Evolutionary conservation across 768 basidiomycete genomes (phyloP).

Genomic region (Clavaria fumosa): DNA sequence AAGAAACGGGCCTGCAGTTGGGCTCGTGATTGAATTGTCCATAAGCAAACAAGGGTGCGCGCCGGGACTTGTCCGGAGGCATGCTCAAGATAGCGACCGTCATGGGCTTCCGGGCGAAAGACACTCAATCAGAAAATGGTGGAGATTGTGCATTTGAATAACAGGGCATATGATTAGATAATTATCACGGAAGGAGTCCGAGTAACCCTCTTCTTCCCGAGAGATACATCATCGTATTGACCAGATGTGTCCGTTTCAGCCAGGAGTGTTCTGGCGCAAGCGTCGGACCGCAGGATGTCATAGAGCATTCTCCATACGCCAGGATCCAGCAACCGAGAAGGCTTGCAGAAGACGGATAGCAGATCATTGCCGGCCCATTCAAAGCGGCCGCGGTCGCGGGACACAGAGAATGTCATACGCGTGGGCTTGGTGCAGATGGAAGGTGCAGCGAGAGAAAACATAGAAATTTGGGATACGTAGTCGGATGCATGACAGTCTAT

Average conservation of each 20-base stretch:
- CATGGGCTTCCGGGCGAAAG: slow-evolving; percentile 38
- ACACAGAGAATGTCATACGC: slow-evolving; percentile 68
- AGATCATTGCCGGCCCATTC: slow-evolving; percentile 67
- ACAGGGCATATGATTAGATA: slow-evolving; percentile 57
- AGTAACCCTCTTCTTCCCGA: slow-evolving; percentile 51
- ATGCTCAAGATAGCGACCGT: slow-evolving; percentile 73
- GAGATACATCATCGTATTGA: slow-evolving; percentile 45
- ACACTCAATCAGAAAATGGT: slow-evolving; percentile 3
- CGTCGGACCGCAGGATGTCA: slow-evolving; percentile 60
- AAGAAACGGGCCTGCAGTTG: slow-evolving; percentile 42
- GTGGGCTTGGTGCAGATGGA: slow-evolving; percentile 38
- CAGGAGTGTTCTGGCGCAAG: slow-evolving; percentile 40
- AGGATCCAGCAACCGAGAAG: slow-evolving; percentile 41
- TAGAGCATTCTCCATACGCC: slow-evolving; percentile 61
- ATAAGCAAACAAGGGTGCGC: slow-evolving; percentile 32
- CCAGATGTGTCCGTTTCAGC: slow-evolving; percentile 16
- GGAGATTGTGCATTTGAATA: not conserved
- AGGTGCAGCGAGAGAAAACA: slow-evolving; percentile 39
- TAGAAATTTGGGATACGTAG: slow-evolving; percentile 67
- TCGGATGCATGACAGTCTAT: slow-evolving; percentile 64
- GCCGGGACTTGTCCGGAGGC: slow-evolving; percentile 58
- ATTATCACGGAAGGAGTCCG: slow-evolving; percentile 51
- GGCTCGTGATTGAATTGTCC: not conserved
- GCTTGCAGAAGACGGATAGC: slow-evolving; percentile 51
- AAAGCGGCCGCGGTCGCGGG: slow-evolving; percentile 49